phyloP scores from a whole-genome alignment of 2,329 filamentous ascomycete genomes.

The Neofusicoccum parvum region DNA sequence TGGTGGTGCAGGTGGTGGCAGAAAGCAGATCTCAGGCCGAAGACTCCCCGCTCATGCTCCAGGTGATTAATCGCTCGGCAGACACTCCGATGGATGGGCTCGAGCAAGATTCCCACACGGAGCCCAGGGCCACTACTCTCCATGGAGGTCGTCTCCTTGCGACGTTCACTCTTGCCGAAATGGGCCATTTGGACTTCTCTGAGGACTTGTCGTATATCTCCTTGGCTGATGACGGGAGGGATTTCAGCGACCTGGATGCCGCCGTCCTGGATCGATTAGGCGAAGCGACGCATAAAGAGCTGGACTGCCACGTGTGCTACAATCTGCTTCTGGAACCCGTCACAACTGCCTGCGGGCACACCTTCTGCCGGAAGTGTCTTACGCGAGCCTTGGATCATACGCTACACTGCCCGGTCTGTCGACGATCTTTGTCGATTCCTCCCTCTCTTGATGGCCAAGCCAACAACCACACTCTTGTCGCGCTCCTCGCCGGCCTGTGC shows the following conservation, averaged over 20 bases:
- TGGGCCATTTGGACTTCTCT: slow-evolving; percentile 61
- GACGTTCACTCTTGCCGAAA: slow-evolving; percentile 66
- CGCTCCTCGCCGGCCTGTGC: slow-evolving; percentile 70
- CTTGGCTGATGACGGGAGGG: slow-evolving; percentile 39
- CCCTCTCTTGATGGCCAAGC: slow-evolving; percentile 53
- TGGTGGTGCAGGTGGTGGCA: slow-evolving; percentile 55
- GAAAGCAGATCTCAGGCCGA: slow-evolving; percentile 37
- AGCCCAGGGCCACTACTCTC: slow-evolving; percentile 45
- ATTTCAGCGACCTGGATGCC: slow-evolving; percentile 48
- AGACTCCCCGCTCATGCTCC: slow-evolving; percentile 42
- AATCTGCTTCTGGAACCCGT: slow-evolving; percentile 77
- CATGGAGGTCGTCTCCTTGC: slow-evolving; percentile 64
- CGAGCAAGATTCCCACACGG: slow-evolving; percentile 39
- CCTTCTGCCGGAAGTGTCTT: slow-evolving; percentile 81
- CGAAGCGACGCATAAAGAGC: slow-evolving; percentile 65
- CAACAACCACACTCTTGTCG: slow-evolving; percentile 64
- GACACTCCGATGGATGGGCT: slow-evolving; percentile 39
- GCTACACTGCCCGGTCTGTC: slow-evolving; percentile 77
- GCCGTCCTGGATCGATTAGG: slow-evolving; percentile 61
- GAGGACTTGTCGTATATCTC: slow-evolving; percentile 57
- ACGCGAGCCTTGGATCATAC: slow-evolving; percentile 76
- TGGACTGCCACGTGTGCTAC: slow-evolving; percentile 91
- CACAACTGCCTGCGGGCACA: slow-evolving; percentile 86
- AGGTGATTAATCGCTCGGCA: slow-evolving; percentile 38
- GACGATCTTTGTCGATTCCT: slow-evolving; percentile 62